Percentiles rank a stretch among this genome's conserved stretches.
Evolutionary conservation across 345 rosid genomes (phyloP).

Genomic region (Tarenaya hassleriana): DNA sequence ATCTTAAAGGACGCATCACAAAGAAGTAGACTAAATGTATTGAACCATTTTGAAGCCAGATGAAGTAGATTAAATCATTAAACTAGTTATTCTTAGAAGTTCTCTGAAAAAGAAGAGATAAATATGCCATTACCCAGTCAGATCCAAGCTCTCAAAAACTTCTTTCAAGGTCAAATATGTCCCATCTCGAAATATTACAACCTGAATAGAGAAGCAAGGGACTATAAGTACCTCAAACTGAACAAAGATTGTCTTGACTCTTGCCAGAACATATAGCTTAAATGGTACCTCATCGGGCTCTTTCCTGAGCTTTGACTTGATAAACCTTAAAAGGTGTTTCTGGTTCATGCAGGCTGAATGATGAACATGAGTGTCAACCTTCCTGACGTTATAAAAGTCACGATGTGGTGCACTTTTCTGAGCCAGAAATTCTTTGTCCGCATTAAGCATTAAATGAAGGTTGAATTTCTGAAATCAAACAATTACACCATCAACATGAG

Average conservation of each 20-base stretch:
- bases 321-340: slow-evolving; percentile 96
- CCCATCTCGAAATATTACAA: slow-evolving; percentile 97
- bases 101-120: background rate
- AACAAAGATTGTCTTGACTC: background rate
- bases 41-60: slow-evolving; percentile 5
- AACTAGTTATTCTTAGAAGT: background rate
- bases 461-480: slow-evolving; percentile 72
- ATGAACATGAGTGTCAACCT: slow-evolving; percentile 98
- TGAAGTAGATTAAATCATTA: slow-evolving; percentile 9
- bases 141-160: slow-evolving; percentile 93
- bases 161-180: slow-evolving; percentile 92
- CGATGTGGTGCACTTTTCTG: slow-evolving; percentile 99
- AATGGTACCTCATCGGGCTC: slow-evolving; percentile 91
- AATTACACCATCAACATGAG: slow-evolving; percentile 16
- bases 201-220: slow-evolving; percentile 45
- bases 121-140: slow-evolving; percentile 60
- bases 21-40: background rate
- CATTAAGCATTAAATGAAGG: slow-evolving; percentile 98
- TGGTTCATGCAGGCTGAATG: slow-evolving; percentile 99
- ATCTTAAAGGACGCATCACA: background rate
- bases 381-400: slow-evolving; percentile 95
- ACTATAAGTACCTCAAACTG: slow-evolving; percentile 1
- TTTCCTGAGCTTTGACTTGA: slow-evolving; percentile 91
- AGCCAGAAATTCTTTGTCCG: slow-evolving; percentile 93
- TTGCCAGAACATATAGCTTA: slow-evolving; percentile 3